phyloP scores from a whole-genome alignment of 306 rosid species.

The Canavalia ensiformis region DNA sequence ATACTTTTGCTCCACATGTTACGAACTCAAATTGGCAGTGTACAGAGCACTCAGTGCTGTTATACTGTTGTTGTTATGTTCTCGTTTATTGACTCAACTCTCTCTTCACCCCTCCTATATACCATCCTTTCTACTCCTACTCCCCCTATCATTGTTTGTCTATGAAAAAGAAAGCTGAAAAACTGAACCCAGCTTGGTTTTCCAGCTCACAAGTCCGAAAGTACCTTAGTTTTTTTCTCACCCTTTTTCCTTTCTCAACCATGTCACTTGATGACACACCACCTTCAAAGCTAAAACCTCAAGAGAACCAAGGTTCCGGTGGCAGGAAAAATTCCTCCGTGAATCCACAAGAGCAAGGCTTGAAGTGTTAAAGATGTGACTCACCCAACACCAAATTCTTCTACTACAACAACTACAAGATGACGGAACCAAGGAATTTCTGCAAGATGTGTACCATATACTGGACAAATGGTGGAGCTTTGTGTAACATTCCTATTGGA shows the following conservation, averaged over 20 bases:
- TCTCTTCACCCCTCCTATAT: conserved; percentile 17
- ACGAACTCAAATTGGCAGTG: conserved; percentile 46
- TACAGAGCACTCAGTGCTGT: conserved; percentile 62
- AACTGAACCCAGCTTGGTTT: conserved; percentile 11
- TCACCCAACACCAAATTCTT: conserved; percentile 97
- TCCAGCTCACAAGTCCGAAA: conserved; percentile 23
- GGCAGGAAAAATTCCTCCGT: conserved; percentile 51
- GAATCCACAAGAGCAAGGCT: conserved; percentile 60
- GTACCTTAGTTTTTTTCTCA: conserved; percentile 24
- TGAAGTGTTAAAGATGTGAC: conserved; percentile 87
- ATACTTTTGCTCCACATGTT: conserved; percentile 31
- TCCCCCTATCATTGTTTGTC: conserved; percentile 59
- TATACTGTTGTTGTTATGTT: conserved; percentile 56
- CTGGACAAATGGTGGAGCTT: conserved; percentile 97
- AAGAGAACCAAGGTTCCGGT: conserved; percentile 49
- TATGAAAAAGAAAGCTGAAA: conserved; percentile 66
- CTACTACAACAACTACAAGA: conserved; percentile 97
- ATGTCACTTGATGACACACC: conserved; percentile 67
- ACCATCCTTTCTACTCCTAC: conserved; percentile 39
- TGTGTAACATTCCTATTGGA: conserved; percentile 90
- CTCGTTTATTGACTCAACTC: conserved; percentile 49
- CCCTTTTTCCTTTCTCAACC: conserved; percentile 19
- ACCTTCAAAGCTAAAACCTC: conserved; percentile 51
- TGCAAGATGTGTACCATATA: conserved; percentile 95
- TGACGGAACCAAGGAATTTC: conserved; percentile 92